A percentile compares a stretch with the other conserved stretches of the same genome.
These are phyloP conservation scores for Mariannaea sp. DNA, from an alignment of 2,329 filamentous ascomycete genomes.

Conservation along the genomic window DNA sequence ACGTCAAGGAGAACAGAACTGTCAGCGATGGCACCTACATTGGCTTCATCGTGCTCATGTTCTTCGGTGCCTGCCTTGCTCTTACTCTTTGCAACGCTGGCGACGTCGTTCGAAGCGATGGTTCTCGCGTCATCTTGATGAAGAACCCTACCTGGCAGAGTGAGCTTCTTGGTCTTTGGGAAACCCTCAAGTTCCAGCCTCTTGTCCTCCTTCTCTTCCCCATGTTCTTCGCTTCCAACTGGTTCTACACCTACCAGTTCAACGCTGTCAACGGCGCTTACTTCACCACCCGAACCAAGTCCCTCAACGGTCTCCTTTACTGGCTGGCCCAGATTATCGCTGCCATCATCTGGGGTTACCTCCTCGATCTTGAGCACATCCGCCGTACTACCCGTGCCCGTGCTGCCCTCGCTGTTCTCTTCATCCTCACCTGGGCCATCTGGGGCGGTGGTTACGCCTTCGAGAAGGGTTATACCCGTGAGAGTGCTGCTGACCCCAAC, in stretches of 20 bases:
- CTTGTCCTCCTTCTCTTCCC: constrained; percentile 75
- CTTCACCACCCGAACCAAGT: constrained; percentile 74
- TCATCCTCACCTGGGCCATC: constrained; percentile 73
- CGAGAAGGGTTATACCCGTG: constrained; percentile 50
- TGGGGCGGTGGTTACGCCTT: constrained; percentile 86
- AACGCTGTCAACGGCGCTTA: constrained; percentile 72
- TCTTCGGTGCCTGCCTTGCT: constrained; percentile 70
- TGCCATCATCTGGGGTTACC: constrained; percentile 72
- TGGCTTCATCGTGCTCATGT: constrained; percentile 84
- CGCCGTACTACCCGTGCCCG: constrained; percentile 72
- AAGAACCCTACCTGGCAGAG: constrained; percentile 87
- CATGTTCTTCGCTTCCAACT: constrained; percentile 82
- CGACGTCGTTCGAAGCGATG: constrained; percentile 75
- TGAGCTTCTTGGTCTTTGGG: constrained; percentile 75
- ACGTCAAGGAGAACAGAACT: constrained; percentile 40
- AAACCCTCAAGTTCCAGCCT: constrained; percentile 71
- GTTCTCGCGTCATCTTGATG: constrained; percentile 82
- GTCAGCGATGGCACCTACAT: constrained; percentile 84
- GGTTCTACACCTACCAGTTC: constrained; percentile 83
- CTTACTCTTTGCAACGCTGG: constrained; percentile 73
- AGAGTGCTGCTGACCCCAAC: constrained; percentile 15
- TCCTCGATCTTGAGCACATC: constrained; percentile 65
- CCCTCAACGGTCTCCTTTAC: constrained; percentile 74
- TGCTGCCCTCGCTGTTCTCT: constrained; percentile 62
- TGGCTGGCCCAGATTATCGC: constrained; percentile 78